These are phyloP conservation scores for Nicotiana otophora DNA, from an alignment of 257 asterid species.

Conservation along the genomic window DNA sequence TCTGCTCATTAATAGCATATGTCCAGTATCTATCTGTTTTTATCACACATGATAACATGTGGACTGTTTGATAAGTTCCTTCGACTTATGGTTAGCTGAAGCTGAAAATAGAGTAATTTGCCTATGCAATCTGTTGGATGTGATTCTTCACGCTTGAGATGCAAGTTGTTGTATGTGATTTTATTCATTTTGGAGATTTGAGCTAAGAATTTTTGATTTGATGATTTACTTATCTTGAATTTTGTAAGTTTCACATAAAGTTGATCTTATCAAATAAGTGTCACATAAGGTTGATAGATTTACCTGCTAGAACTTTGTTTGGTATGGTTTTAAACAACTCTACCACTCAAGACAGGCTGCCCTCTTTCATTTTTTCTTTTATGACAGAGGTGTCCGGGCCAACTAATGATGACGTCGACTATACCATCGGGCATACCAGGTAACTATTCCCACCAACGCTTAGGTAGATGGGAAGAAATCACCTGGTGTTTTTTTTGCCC, in stretches of 20 bases:
- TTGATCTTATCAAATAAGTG: neutral
- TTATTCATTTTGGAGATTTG: neutral
- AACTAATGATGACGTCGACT: no score
- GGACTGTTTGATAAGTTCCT: neutral
- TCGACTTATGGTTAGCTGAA: neutral
- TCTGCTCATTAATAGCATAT: neutral
- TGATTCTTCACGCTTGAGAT: neutral
- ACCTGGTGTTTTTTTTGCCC: no score
- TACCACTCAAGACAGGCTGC: neutral
- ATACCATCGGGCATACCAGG: no score
- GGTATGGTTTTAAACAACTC: neutral
- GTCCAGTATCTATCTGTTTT: neutral
- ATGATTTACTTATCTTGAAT: neutral
- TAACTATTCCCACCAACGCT: no score
- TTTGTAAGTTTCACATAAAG: neutral
- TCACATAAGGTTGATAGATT: neutral
- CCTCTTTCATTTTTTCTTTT: no score
- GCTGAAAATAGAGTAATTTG: neutral
- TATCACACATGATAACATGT: neutral
- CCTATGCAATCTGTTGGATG: neutral
- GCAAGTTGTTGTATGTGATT: neutral
- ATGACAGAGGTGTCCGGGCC: no score
- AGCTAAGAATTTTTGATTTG: neutral
- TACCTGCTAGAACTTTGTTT: neutral
- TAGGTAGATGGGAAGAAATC: no score